A percentile compares a stretch with the other conserved stretches of the same genome.
phyloP scores from a whole-genome alignment of 495 filamentous ascomycete species.

The Penicillium riverlandense region DNA sequence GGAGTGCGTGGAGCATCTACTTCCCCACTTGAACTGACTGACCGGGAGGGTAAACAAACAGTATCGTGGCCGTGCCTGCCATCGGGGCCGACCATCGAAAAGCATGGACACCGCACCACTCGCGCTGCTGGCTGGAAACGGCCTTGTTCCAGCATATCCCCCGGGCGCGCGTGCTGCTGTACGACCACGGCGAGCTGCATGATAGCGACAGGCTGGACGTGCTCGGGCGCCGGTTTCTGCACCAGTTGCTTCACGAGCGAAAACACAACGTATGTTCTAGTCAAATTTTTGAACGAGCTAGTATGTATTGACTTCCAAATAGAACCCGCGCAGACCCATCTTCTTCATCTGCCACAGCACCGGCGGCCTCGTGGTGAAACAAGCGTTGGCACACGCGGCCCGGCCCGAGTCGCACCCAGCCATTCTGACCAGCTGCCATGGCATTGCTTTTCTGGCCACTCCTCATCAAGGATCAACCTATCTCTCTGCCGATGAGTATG shows the following conservation, averaged over 20 bases:
- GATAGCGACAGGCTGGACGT: conserved; percentile 42
- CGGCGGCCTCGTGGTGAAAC: conserved; percentile 54
- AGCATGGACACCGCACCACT: conserved; percentile 23
- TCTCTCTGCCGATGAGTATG: conserved; percentile 50
- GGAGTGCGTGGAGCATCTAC: conserved; percentile 24
- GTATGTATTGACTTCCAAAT: neutral
- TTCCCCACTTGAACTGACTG: neutral
- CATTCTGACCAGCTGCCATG: conserved; percentile 51
- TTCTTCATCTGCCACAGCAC: conserved; percentile 63
- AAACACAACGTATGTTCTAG: conserved; percentile 1
- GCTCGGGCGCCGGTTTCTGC: conserved; percentile 43
- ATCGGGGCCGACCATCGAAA: conserved; percentile 34
- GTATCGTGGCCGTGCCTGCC: conserved; percentile 37
- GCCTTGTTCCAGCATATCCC: conserved; percentile 20
- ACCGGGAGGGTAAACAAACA: conserved; percentile 7
- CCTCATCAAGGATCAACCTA: conserved; percentile 62
- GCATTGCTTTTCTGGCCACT: conserved; percentile 53
- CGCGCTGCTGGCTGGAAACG: conserved; percentile 19
- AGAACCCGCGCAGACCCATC: conserved; percentile 38
- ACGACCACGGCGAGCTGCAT: conserved; percentile 43
- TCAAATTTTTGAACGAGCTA: no score
- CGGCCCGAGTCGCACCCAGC: conserved; percentile 27
- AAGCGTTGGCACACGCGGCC: conserved; percentile 45
- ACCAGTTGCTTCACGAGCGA: conserved; percentile 34
- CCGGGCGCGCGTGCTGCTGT: conserved; percentile 46